A percentile compares a stretch with the other conserved stretches of the same genome.
Evolutionary conservation across 352 stramenopile genomes (phyloP).

Genomic region (Globisporangium okanoganense): DNA sequence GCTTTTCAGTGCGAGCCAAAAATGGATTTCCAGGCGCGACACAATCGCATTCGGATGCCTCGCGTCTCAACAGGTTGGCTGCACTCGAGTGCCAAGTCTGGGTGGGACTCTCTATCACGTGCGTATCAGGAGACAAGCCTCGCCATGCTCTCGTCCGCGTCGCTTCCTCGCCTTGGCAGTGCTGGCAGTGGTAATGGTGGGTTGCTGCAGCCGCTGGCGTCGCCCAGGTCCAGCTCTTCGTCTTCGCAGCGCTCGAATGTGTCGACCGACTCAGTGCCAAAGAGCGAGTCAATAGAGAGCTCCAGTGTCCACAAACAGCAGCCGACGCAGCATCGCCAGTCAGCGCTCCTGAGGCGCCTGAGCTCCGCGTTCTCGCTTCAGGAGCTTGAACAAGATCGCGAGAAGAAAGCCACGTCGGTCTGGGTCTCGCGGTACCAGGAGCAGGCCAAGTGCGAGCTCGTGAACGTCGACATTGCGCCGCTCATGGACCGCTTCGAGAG

Average conservation of each 20-base stretch:
- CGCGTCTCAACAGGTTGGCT: no score
- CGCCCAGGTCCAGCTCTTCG: neutral
- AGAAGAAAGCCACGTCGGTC: conserved; percentile 7
- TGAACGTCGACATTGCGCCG: conserved; percentile 23
- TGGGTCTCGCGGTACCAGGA: conserved; percentile 21
- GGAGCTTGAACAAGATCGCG: neutral
- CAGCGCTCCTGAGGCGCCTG: neutral
- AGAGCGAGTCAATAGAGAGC: neutral
- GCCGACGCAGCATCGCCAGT: neutral
- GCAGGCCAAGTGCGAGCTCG: conserved; percentile 30
- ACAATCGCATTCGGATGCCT: no score
- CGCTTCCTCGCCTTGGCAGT: neutral
- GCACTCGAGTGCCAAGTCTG: no score
- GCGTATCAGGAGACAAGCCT: neutral
- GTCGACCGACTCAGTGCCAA: neutral
- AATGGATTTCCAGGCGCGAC: neutral
- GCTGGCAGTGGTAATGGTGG: no score
- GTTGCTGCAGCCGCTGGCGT: neutral
- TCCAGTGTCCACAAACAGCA: neutral
- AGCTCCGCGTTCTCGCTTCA: conserved; percentile 5
- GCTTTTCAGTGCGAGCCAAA: neutral
- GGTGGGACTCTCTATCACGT: no score
- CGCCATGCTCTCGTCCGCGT: neutral
- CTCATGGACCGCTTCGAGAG: conserved; percentile 35
- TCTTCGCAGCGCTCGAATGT: neutral